Evolutionary conservation across 2,329 filamentous ascomycete species (phyloP), one percentile per base, ranked within the genome.

Genomic region (Aschersonia sp.): DNA sequence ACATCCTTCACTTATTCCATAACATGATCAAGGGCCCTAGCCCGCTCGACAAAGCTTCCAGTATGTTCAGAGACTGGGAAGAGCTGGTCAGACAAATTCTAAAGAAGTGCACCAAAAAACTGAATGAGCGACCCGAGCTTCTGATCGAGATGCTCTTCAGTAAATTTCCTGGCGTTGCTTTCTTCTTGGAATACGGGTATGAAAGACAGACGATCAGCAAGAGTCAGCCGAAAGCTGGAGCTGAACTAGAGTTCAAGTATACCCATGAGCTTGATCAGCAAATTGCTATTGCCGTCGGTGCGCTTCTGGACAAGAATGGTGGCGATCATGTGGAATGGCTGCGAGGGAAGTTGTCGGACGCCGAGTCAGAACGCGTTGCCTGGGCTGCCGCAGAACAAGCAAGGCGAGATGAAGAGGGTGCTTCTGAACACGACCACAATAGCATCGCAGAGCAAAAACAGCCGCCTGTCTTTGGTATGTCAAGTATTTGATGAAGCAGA

Each of bases 71-170:
- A 56, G 92, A 98, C 56, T 97, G 90, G 87, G 84, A 94, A 58
- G 87, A 94, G 56, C 72, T 98, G 37, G 77, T 87, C 5, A 84
- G 82, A 61, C 89, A 95, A 57, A 74, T 97, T 40, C 76, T 95
- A 53, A 81, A 83, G 54, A 83, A 82, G 58, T 83, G 90, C 53
- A 74, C 87, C 47, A 88, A 84, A 58, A 94, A 92, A 65, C 74
- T 97, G 1, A 77, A 92, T 51, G 81, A 95, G 54, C 77, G 88
- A 42, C 88, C 88, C 0, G 86, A 90, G 52, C 70, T 95, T 41
- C 75, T 94, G 45, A 83, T 94, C 1, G 92, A 98, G 65, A 79
- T 98, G 73, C 72, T 98, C 11, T 98, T 98, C 64, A 94, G 86
- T 62, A 98, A 98, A 64, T 84, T 88, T 49, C 82, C 81, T 46